Conservation (phyloP, 225 moss, liverwort and hornwort species). For the Marchantia polymorpha region DNA sequence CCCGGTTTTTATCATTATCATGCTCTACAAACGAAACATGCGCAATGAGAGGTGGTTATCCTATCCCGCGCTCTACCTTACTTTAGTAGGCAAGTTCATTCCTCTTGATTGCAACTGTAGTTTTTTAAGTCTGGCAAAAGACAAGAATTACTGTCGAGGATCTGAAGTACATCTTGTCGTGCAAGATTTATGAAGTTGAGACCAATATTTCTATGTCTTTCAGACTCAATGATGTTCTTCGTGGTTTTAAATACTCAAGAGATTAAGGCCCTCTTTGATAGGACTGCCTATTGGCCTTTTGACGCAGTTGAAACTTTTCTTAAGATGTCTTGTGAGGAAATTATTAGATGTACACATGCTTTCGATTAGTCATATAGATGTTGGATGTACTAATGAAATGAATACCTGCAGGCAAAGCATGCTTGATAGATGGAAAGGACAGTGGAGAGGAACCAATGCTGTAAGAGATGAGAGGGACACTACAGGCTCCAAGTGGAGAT, state of each 20-base stretch:
- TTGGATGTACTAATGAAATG: conserved; percentile 10
- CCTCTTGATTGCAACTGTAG: conserved; percentile 10
- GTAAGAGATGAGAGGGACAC: conserved; percentile 23
- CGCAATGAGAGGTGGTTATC: conserved; percentile 73
- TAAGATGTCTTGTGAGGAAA: not conserved
- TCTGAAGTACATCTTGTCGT: conserved; percentile 8
- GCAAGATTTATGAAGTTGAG: conserved; percentile 6
- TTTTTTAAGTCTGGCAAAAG: not conserved
- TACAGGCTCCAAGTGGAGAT: conserved; percentile 35
- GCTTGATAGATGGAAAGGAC: conserved; percentile 79
- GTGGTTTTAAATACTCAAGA: too few species aligned
- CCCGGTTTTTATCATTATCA: conserved; percentile 80
- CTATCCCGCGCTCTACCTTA: conserved; percentile 19
- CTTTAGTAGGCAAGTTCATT: conserved; percentile 3
- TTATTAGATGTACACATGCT: not conserved
- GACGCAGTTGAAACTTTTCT: not conserved
- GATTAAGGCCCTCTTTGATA: not conserved
- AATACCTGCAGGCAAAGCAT: conserved; percentile 74
- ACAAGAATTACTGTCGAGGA: not conserved
- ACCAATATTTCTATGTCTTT: not conserved
- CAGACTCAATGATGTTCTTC: not conserved
- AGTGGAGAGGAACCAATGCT: conserved; percentile 48
- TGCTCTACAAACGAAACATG: conserved; percentile 74
- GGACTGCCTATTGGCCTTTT: not conserved
- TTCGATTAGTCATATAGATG: not conserved